Evolutionary conservation across 2,329 filamentous ascomycete genomes (phyloP).

Genomic region (Trichoderma sp.): DNA sequence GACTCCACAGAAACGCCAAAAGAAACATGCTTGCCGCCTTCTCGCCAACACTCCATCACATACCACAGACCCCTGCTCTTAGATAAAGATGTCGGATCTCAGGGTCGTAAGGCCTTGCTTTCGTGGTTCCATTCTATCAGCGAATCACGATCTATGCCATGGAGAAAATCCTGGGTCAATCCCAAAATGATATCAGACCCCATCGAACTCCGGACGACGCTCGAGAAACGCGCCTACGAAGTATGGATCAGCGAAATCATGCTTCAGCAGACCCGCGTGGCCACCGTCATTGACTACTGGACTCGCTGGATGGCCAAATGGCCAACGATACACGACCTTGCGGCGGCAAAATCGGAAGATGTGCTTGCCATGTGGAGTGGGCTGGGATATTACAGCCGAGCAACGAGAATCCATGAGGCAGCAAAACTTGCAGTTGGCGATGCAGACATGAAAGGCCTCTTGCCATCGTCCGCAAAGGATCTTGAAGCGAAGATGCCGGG

Average conservation of each 20-base stretch:
- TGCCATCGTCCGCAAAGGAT: constrained; percentile 50
- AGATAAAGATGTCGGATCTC: constrained; percentile 37
- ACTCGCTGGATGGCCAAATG: constrained; percentile 62
- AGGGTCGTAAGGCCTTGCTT: constrained; percentile 45
- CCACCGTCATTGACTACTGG: constrained; percentile 64
- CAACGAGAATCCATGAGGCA: constrained; percentile 60
- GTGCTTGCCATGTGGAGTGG: constrained; percentile 62
- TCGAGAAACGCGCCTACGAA: constrained; percentile 61
- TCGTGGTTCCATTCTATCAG: constrained; percentile 55
- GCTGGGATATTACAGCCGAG: constrained; percentile 66
- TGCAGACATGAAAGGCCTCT: constrained; percentile 45
- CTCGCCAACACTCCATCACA: constrained; percentile 27
- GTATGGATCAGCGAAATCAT: constrained; percentile 70
- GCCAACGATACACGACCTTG: constrained; percentile 60
- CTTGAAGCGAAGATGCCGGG: constrained; percentile 57
- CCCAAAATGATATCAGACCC: constrained; percentile 36
- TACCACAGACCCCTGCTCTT: constrained; percentile 57
- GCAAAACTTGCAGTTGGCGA: constrained; percentile 53
- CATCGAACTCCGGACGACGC: constrained; percentile 42
- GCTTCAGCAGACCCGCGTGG: constrained; percentile 66
- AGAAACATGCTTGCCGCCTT: constrained; percentile 26
- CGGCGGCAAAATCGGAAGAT: constrained; percentile 54
- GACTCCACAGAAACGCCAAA: constrained; percentile 3
- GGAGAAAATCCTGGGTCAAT: constrained; percentile 60
- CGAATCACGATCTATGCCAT: constrained; percentile 55